Conservation (phyloP, 1,284 basidiomycete species). For the Ustilago curta region DNA sequence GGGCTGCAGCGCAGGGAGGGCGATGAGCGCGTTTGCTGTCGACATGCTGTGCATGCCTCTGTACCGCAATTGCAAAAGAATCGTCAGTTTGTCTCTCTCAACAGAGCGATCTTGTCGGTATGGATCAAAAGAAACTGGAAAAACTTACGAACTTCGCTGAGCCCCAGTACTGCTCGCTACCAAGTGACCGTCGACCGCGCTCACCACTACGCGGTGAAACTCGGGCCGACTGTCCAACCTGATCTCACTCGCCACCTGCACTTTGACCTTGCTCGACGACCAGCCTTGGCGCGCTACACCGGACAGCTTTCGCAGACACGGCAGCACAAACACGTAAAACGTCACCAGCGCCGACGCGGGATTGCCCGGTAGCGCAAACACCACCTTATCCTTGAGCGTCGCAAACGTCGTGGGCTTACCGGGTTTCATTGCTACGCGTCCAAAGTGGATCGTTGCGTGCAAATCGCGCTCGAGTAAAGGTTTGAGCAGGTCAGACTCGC, state of each 20-base stretch:
- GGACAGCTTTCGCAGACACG: constrained; percentile 77
- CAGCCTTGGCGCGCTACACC: constrained; percentile 63
- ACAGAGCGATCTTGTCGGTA: no score
- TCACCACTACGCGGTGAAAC: constrained; percentile 81
- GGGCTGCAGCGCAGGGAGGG: constrained; percentile 36
- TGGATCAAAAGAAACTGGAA: no score
- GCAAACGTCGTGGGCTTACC: constrained; percentile 80
- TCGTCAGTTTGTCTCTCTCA: no score
- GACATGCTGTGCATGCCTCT: constrained; percentile 65
- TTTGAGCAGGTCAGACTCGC: constrained; percentile 84
- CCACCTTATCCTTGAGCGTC: constrained; percentile 73
- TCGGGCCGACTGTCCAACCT: constrained; percentile 80
- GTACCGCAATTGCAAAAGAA: no score
- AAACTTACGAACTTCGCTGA: constrained; percentile 48
- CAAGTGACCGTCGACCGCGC: constrained; percentile 72
- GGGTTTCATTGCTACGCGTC: constrained; percentile 74
- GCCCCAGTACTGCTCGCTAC: constrained; percentile 74
- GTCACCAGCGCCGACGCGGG: constrained; percentile 89
- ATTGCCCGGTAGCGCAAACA: constrained; percentile 89
- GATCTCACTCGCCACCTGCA: constrained; percentile 77
- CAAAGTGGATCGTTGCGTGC: constrained; percentile 81
- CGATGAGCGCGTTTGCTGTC: constrained; percentile 60
- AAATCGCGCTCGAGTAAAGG: constrained; percentile 85
- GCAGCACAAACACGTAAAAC: constrained; percentile 85
- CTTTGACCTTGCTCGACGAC: constrained; percentile 77